Evolutionary conservation across 306 rosid species (phyloP).

Genomic region (Quercus dentata): DNA sequence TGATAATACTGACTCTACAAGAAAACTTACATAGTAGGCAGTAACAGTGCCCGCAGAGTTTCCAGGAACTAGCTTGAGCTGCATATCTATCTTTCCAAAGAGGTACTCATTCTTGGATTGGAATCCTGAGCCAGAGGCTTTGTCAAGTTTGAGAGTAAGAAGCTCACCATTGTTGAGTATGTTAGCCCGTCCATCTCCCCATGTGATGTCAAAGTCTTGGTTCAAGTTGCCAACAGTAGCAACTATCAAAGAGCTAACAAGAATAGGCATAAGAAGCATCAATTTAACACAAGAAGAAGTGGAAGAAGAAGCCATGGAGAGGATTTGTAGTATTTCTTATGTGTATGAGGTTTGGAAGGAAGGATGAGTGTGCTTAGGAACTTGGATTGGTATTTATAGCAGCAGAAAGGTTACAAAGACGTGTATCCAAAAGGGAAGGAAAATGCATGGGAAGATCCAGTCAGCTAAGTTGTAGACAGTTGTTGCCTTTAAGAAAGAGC

Average conservation of each 20-base stretch:
- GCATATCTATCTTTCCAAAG: constrained; percentile 40
- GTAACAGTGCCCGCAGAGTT: constrained; percentile 62
- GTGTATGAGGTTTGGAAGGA: no score
- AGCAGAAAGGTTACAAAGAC: no score
- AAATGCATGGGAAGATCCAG: no score
- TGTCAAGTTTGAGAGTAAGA: constrained; percentile 40
- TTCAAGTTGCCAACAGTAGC: constrained; percentile 17
- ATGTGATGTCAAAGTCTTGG: constrained; percentile 27
- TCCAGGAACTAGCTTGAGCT: constrained; percentile 62
- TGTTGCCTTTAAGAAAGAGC: no score
- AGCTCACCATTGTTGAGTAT: constrained; percentile 51
- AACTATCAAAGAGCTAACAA: neutral
- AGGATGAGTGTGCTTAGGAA: no score
- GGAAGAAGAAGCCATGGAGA: neutral
- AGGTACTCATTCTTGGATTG: constrained; percentile 38
- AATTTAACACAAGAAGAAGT: neutral
- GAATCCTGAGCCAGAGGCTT: constrained; percentile 47
- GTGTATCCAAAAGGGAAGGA: no score
- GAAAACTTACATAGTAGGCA: constrained; percentile 34
- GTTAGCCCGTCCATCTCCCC: constrained; percentile 60
- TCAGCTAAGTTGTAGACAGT: no score
- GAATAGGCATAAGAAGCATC: neutral
- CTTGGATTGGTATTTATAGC: no score
- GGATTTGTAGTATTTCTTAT: neutral
- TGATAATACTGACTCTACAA: neutral